phyloP scores from a whole-genome alignment of 768 basidiomycete species.

The Boletus tomentosulus region DNA sequence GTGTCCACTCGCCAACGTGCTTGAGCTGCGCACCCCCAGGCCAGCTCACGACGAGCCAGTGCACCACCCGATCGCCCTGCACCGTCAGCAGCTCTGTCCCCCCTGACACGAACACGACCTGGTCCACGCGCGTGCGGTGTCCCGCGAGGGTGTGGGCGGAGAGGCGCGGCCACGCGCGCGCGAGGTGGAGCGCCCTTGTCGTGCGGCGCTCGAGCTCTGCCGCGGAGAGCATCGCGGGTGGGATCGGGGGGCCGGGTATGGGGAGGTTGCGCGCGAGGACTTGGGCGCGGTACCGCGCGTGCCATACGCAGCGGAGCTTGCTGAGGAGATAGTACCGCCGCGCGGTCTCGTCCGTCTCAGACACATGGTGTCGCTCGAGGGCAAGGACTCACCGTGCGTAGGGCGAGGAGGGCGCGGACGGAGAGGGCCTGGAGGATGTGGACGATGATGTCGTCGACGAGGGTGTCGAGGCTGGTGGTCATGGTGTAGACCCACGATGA shows the following conservation, averaged over 20 bases:
- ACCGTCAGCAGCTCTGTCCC: constrained; percentile 27
- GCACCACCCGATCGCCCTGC: constrained; percentile 20
- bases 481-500: not conserved
- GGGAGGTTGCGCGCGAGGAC: constrained; percentile 22
- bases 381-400: constrained; percentile 20
- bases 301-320: constrained; percentile 23
- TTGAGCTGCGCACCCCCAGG: constrained; percentile 16
- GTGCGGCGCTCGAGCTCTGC: constrained; percentile 27
- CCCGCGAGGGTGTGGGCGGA: constrained; percentile 12
- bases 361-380: not conserved
- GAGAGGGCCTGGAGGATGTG: constrained; percentile 15
- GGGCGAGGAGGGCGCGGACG: constrained; percentile 14
- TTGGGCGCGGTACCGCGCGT: constrained; percentile 18
- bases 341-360: constrained; percentile 19
- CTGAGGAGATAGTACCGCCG: constrained; percentile 26
- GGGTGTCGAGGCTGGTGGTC: constrained; percentile 17
- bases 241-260: constrained; percentile 11
- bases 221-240: constrained; percentile 14
- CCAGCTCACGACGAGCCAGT: constrained; percentile 21
- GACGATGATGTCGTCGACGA: constrained; percentile 27
- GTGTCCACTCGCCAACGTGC: constrained; percentile 17
- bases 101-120: constrained; percentile 25
- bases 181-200: constrained; percentile 23
- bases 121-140: constrained; percentile 14
- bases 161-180: constrained; percentile 20